Base-by-base conservation (phyloP, 2,329 filamentous ascomycete genomes). In the Nannizziopsis arthrosporioides region DNA sequence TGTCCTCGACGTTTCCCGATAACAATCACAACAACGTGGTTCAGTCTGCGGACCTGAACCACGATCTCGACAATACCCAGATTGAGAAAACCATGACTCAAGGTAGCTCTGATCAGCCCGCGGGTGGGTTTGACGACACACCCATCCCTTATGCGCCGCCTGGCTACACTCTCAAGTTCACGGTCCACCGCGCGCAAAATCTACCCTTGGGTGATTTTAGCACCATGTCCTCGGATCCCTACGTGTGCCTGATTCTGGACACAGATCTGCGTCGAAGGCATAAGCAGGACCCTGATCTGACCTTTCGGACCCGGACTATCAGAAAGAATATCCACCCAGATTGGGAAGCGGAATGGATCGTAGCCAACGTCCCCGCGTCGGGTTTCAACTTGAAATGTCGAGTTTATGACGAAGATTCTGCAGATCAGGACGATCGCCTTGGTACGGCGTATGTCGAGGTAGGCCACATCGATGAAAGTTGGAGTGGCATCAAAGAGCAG, bases 321-420 rank as follows among this genome's bases (percentile, higher is more conserved):
- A 78, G 84, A 49, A 77, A 75, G 55, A 81, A 76, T 36, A 82
- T 79, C 1, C 77, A 89, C 57, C 89, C 90, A 0, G 73, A 71
- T 42, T 96, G 90, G 90, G 75, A 94, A 42, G 78, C 82, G 34
- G 77, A 86, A 51, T 96, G 90, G 90, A 74, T 87, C 17, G 82
- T 96, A 18, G 86, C 85, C 52, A 93, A 94, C 56, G 76, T 95
- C 1, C 89, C 90, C 0, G 71, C 81, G 0, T 78, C 76, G 0
- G 89, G 89, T 3, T 94, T 94, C 68, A 76, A 74, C 49, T 74
- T 96, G 56, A 94, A 94, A 63, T 87, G 85, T 52, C 77, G 85
- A 46, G 68, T 96, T 14, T 93, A 89, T 66, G 90, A 96, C 59
- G 90, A 96, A 63, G 90, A 96, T 65, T 80, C 81, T 31, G 78